A percentile compares a stretch with the other conserved stretches of the same genome.
phyloP scores from a whole-genome alignment of 1,284 basidiomycete genomes.

The Ceratobasidium sp. region DNA sequence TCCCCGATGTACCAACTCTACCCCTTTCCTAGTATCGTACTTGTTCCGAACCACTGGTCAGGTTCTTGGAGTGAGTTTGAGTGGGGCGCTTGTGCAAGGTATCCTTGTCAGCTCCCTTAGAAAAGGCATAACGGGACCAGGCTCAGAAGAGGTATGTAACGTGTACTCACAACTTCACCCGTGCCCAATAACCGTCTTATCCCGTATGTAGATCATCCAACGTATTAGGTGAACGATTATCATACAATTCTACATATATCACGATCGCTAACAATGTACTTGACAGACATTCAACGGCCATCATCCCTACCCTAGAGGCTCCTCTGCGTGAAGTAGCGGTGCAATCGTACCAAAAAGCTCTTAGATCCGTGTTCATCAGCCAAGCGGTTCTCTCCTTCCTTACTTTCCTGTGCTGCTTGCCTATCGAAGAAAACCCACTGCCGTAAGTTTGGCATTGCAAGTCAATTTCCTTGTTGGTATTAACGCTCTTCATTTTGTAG shows the following conservation, averaged over 20 bases:
- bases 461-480: neutral
- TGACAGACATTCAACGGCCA: conserved; percentile 74
- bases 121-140: conserved; percentile 79
- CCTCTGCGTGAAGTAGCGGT: conserved; percentile 76
- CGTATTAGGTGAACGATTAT: conserved; percentile 48
- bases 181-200: neutral
- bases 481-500: conserved; percentile 56
- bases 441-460: conserved; percentile 66
- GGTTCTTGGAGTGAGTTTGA: conserved; percentile 88
- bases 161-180: neutral
- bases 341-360: conserved; percentile 84
- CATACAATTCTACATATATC: neutral
- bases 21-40: conserved; percentile 78
- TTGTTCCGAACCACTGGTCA: conserved; percentile 91
- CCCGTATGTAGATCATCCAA: conserved; percentile 45
- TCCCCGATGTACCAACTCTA: neutral
- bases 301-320: conserved; percentile 80
- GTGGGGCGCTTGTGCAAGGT: conserved; percentile 83
- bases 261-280: neutral
- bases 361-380: conserved; percentile 88
- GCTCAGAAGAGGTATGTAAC: conserved; percentile 72
- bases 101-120: conserved; percentile 77
- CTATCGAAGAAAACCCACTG: conserved; percentile 80
- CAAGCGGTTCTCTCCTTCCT: conserved; percentile 75
- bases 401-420: conserved; percentile 73